These are phyloP conservation scores for Spinacia oleracea DNA, from an alignment of 179 eudicot genomes.

Conservation along the genomic window DNA sequence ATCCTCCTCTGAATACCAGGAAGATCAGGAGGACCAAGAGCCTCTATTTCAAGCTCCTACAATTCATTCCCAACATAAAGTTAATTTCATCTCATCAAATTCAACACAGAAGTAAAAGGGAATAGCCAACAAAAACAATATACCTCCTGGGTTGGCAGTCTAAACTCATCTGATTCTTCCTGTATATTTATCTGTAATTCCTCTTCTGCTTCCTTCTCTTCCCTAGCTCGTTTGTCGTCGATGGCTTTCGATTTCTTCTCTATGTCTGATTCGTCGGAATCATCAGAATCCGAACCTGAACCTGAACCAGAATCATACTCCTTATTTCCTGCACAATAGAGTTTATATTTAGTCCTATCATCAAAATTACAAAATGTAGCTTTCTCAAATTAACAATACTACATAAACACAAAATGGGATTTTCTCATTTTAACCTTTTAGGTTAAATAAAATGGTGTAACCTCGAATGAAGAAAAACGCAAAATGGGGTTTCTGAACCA, in stretches of 20 bases:
- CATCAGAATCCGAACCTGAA: slow-evolving; percentile 14
- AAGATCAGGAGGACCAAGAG: slow-evolving; percentile 74
- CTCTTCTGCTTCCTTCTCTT: slow-evolving; percentile 50
- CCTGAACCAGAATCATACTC: neutral
- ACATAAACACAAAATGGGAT: no score
- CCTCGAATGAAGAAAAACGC: no score
- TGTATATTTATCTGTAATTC: slow-evolving; percentile 57
- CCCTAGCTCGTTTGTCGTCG: slow-evolving; percentile 41
- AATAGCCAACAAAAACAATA: neutral
- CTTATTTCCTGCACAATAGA: neutral
- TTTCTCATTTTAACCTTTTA: neutral
- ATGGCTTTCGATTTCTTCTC: slow-evolving; percentile 45
- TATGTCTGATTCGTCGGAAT: slow-evolving; percentile 41
- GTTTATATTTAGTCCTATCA: neutral
- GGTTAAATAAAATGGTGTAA: no score
- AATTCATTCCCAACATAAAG: neutral
- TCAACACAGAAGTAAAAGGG: neutral
- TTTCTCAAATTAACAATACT: no score
- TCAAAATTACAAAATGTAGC: neutral
- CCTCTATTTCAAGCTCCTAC: slow-evolving; percentile 79
- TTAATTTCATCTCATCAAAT: neutral
- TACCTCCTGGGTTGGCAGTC: slow-evolving; percentile 69
- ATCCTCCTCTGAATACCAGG: slow-evolving; percentile 67
- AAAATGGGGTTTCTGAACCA: neutral
- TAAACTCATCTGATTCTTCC: slow-evolving; percentile 59